Percentiles rank a stretch among this genome's conserved stretches.
Evolutionary conservation across 2,329 filamentous ascomycete genomes (phyloP).

Genomic region (Neofusicoccum parvum): DNA sequence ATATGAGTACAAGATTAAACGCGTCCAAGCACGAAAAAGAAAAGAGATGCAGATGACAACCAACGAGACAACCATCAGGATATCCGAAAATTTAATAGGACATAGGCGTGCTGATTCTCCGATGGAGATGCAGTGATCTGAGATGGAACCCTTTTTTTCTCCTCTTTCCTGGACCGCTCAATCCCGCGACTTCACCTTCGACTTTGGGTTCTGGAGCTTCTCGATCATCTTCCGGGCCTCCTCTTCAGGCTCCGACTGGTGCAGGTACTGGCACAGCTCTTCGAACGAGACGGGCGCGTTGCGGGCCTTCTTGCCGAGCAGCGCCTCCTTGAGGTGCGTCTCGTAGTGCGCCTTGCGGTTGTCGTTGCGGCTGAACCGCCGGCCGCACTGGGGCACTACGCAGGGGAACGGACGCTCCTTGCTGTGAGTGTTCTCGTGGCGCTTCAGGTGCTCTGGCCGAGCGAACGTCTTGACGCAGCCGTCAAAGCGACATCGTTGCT

Average conservation of each 20-base stretch:
- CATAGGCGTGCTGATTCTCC: background rate
- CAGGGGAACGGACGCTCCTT: constrained; percentile 29
- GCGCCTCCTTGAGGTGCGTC: constrained; percentile 33
- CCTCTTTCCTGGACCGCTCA: background rate
- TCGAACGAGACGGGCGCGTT: constrained; percentile 31
- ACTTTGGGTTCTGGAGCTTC: constrained; percentile 28
- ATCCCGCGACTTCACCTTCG: constrained; percentile 15
- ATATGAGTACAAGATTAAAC: constrained; percentile 21
- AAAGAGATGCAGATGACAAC: background rate
- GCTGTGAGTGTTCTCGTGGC: constrained; percentile 33
- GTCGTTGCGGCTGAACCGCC: constrained; percentile 36
- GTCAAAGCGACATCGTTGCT: constrained; percentile 20
- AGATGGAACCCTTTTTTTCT: background rate
- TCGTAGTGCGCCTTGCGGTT: constrained; percentile 38
- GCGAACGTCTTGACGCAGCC: constrained; percentile 26
- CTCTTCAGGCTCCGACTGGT: constrained; percentile 21
- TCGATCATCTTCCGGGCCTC: constrained; percentile 34
- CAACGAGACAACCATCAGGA: constrained; percentile 8
- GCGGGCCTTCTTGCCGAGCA: constrained; percentile 32
- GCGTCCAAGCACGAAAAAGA: background rate
- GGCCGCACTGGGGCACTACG: constrained; percentile 28
- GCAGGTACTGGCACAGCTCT: constrained; percentile 24
- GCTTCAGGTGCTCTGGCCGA: constrained; percentile 35
- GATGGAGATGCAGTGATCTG: background rate
- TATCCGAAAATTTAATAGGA: constrained; percentile 15